Evolutionary conservation across 345 rosid genomes (phyloP).

Genomic region (rapeseed (Brassica napus)): Da-Ae NC_063448.1:9848501-9849000

Average conservation of each 20-base stretch:
- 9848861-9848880: not conserved
- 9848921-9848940: not conserved
- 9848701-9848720: not conserved
- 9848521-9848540: not conserved
- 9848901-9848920: not conserved
- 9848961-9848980: not conserved
- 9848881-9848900: not conserved
- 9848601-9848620: not conserved
- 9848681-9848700: not conserved
- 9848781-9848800: constrained; percentile 17
- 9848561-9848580: not conserved
- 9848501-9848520: not conserved
- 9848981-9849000: not conserved
- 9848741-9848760: not conserved
- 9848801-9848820: constrained; percentile 1
- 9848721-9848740: not conserved
- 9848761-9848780: not conserved
- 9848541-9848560: constrained; percentile 21
- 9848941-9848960: not conserved
- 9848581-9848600: not conserved
- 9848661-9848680: not conserved
- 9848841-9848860: not conserved
- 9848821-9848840: not conserved
- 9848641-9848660: not conserved
- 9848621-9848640: not conserved